These are phyloP conservation scores for Paraphoma sp. DNA, from an alignment of 2,329 filamentous ascomycete genomes.

Conservation along the genomic window DNA sequence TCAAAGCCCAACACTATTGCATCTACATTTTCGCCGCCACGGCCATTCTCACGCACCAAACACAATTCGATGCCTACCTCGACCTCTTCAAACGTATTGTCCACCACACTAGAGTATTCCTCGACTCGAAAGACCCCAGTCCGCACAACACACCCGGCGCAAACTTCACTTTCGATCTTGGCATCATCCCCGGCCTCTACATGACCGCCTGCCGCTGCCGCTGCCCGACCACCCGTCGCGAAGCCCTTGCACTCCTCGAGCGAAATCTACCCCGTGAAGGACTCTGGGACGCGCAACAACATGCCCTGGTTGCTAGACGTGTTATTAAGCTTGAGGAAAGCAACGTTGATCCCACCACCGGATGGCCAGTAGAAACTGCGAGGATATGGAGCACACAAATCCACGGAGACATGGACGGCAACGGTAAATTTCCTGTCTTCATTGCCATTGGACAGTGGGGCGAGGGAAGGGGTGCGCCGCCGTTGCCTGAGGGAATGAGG, in stretches of 20 bases:
- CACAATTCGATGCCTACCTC: neutral
- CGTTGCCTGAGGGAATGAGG: conserved; percentile 14
- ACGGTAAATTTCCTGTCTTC: conserved; percentile 13
- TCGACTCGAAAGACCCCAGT: neutral
- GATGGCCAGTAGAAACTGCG: conserved; percentile 21
- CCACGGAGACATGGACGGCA: conserved; percentile 13
- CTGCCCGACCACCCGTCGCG: conserved; percentile 23
- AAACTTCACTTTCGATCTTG: conserved; percentile 2
- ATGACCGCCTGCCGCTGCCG: conserved; percentile 22
- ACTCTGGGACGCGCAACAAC: conserved; percentile 25
- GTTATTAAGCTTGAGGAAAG: conserved; percentile 29
- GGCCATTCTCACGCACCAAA: neutral
- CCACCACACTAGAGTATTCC: neutral
- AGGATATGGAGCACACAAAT: neutral
- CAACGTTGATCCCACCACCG: conserved; percentile 19
- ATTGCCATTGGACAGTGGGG: conserved; percentile 14
- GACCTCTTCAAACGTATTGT: conserved; percentile 1
- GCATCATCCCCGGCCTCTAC: conserved; percentile 20
- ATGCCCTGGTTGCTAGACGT: conserved; percentile 19
- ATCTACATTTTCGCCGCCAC: neutral
- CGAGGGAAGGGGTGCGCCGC: conserved; percentile 15
- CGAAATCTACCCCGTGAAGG: conserved; percentile 22
- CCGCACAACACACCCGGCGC: neutral
- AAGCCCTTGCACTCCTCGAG: conserved; percentile 19
- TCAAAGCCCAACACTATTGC: neutral